Conservation (phyloP, 345 rosid species). For the Eutrema heterophyllum region DNA sequence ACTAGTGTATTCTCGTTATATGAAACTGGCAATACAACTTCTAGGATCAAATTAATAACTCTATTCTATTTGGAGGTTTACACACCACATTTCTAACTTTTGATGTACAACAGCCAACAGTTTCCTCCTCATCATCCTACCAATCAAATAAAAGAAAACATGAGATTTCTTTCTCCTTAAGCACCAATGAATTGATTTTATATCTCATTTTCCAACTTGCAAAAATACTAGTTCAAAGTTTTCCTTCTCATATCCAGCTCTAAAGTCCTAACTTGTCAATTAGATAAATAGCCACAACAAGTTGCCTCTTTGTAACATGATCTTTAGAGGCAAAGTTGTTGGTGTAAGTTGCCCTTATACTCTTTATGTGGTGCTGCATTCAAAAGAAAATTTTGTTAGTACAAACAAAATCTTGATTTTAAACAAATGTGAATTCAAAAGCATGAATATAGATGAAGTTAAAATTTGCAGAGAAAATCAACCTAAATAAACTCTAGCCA, state of each 20-base stretch:
- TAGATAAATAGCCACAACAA: slow-evolving; percentile 97
- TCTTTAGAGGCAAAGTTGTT: slow-evolving; percentile 77
- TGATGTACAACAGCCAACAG: slow-evolving; percentile 99
- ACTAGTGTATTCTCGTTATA: neutral
- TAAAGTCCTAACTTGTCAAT: slow-evolving; percentile 95
- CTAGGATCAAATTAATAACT: slow-evolving; percentile 40
- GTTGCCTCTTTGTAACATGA: slow-evolving; percentile 59
- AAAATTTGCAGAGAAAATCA: too few relatives aligned
- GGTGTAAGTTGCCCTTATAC: slow-evolving; percentile 81
- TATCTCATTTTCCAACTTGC: neutral
- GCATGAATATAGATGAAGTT: too few relatives aligned
- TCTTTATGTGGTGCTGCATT: slow-evolving; percentile 65
- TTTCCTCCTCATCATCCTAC: slow-evolving; percentile 99
- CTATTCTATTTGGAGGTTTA: slow-evolving; percentile 65
- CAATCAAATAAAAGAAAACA: slow-evolving; percentile 15
- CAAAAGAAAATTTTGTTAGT: slow-evolving; percentile 4
- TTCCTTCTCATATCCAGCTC: slow-evolving; percentile 99
- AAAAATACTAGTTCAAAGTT: slow-evolving; percentile 14
- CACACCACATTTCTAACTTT: slow-evolving; percentile 93
- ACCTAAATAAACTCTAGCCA: too few relatives aligned
- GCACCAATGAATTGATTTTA: neutral
- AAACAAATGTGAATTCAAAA: too few relatives aligned
- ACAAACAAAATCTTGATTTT: too few relatives aligned
- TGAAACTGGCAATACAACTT: neutral
- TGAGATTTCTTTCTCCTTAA: neutral